Evolutionary conservation across 495 filamentous ascomycete genomes (phyloP).

Genomic region (Aspergillus heteromorphus): DNA sequence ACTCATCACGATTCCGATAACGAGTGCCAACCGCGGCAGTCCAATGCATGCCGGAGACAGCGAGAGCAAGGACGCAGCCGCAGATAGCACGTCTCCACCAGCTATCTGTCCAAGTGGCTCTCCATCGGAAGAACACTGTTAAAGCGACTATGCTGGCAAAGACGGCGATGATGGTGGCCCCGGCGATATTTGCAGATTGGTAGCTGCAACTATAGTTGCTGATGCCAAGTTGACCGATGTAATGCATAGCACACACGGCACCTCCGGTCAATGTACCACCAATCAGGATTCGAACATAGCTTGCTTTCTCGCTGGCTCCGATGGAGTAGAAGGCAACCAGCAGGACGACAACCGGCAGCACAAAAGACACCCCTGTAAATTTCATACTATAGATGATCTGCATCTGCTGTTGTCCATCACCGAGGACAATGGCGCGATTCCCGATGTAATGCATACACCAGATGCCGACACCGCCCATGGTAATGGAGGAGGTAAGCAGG

Average conservation of each 20-base stretch:
- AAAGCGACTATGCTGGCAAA: conserved; percentile 63
- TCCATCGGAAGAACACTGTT: conserved; percentile 70
- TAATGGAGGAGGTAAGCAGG: conserved; percentile 61
- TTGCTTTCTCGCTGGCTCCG: conserved; percentile 50
- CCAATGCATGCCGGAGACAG: conserved; percentile 89
- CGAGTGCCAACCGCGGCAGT: conserved; percentile 65
- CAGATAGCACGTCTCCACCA: conserved; percentile 69
- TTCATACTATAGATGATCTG: conserved; percentile 69
- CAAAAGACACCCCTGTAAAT: conserved; percentile 73
- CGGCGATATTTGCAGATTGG: conserved; percentile 51
- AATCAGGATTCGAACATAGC: conserved; percentile 50
- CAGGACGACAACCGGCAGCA: conserved; percentile 72
- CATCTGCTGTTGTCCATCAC: conserved; percentile 49
- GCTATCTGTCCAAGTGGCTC: conserved; percentile 69
- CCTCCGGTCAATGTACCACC: conserved; percentile 65
- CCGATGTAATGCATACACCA: conserved; percentile 85
- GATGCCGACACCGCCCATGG: conserved; percentile 81
- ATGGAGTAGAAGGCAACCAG: conserved; percentile 64
- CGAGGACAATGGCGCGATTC: conserved; percentile 71
- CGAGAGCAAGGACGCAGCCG: conserved; percentile 61
- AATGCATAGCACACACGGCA: conserved; percentile 85
- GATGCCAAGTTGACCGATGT: conserved; percentile 78
- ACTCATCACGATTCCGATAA: conserved; percentile 46
- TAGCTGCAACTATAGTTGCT: conserved; percentile 67
- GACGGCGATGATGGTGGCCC: conserved; percentile 65